Evolutionary conservation across 306 rosid genomes (phyloP).

Genomic region (Vigna nakashimae): DNA sequence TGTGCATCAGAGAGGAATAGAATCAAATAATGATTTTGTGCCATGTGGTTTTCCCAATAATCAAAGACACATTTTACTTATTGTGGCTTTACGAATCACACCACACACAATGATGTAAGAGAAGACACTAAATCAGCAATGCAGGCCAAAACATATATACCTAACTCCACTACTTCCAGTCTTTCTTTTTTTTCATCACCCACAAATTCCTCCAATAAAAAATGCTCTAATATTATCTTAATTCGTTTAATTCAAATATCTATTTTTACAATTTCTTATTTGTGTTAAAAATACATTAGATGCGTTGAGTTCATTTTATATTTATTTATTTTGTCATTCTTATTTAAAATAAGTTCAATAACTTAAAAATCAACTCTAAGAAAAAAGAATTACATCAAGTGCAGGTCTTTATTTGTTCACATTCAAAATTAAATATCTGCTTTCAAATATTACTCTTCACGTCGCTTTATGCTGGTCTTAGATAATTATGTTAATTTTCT

Average conservation of each 20-base stretch:
- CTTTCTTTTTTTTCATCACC: neutral
- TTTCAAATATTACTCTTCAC: neutral
- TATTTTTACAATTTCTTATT: no score
- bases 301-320: no score
- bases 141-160: neutral
- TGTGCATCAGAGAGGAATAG: no score
- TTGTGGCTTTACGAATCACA: neutral
- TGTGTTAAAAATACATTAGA: no score
- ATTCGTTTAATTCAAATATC: no score
- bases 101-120: neutral
- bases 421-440: neutral
- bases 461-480: no score
- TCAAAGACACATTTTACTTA: neutral
- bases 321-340: no score
- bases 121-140: neutral
- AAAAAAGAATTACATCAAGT: no score
- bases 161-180: slow-evolving; percentile 32
- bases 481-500: neutral
- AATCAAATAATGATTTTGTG: neutral
- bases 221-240: no score
- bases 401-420: no score
- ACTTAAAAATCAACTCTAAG: no score
- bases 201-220: neutral
- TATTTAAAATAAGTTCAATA: no score
- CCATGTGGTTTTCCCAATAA: neutral